Evolutionary conservation across 164 flowering plant genomes (phyloP), one percentile per base, ranked within the genome.

Genomic region (Aristolochia californica): DNA sequence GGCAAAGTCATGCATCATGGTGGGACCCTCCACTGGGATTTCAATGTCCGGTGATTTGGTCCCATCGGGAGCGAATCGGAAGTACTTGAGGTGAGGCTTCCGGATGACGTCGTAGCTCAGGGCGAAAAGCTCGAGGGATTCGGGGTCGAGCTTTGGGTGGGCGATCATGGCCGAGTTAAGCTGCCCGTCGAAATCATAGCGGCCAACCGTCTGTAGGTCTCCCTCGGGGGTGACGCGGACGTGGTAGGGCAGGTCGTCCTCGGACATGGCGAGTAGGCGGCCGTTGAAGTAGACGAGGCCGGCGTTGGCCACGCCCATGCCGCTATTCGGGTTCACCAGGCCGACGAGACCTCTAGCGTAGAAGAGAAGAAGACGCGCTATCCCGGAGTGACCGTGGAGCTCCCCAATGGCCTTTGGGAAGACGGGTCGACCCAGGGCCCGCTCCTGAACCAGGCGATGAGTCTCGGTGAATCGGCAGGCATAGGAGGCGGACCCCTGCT

Each of bases 1-100:
- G 1, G 95, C 95, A 60, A 90, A 90, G 65, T 91, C 97, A 62
- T 91, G 97, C 77, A 85, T 88, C 97, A 91, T 91, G 21, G 96
- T 88, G 0, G 97, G 88, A 10, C 62, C 66, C 0, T 58, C 67
- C 1, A 91, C 58, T 2, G 87, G 81, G 24, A 91, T 88, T 21
- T 87, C 88, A 1, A 91, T 83, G 51, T 88, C 91, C 0, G 80
- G 78, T 0, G 95, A 82, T 53, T 91, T 91, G 9, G 28, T 38
- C 0, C 98, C 98, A 11, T 74, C 69, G 0, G 75, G 66, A 0
- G 84, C 68, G 69, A 91, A 79, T 5, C 68, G 48, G 76, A 91
- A 91, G 70, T 83, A 88, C 64, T 83, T 88, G 48, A 91, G 73
- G 69, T 85, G 83, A 0, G 98, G 98, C 62, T 84, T 81, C 52